Evolutionary conservation across 805 yeast species (phyloP).

Genomic region (Wickerhamiella galacta): DNA sequence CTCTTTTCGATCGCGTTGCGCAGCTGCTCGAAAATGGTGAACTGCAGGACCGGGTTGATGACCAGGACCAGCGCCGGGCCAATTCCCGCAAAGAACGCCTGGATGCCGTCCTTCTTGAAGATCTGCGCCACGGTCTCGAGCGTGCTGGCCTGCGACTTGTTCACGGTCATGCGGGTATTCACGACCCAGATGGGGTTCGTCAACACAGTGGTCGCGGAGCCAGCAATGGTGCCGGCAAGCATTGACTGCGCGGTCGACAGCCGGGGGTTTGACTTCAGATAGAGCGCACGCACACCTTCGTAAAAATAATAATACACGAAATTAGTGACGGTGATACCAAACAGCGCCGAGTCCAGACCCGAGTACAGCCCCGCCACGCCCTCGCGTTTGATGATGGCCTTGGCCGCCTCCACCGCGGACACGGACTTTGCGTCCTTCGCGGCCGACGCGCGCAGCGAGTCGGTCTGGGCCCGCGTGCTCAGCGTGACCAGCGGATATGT

Average conservation of each 20-base stretch:
- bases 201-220: conserved; percentile 62
- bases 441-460: conserved; percentile 15
- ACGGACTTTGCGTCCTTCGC: conserved; percentile 11
- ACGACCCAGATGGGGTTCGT: conserved; percentile 95
- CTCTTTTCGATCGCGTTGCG: conserved; percentile 45
- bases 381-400: conserved; percentile 35
- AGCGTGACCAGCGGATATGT: conserved; percentile 82
- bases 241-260: conserved; percentile 49
- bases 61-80: conserved; percentile 78
- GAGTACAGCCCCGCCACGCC: conserved; percentile 59
- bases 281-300: conserved; percentile 36
- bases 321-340: conserved; percentile 75
- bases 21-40: conserved; percentile 78
- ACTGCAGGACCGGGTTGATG: conserved; percentile 77
- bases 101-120: conserved; percentile 50
- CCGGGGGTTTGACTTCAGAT: conserved; percentile 17
- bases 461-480: conserved; percentile 80
- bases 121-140: conserved; percentile 44
- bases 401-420: conserved; percentile 26
- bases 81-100: conserved; percentile 66
- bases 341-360: conserved; percentile 75
- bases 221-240: conserved; percentile 70
- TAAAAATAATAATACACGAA: conserved; percentile 83
- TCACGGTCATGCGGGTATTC: conserved; percentile 73
- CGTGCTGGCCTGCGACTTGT: conserved; percentile 28